Percentiles rank a stretch among this genome's conserved stretches.
Conservation (phyloP, 192 early-diverging fungal species). For the Backusella morwellensis region DNA sequence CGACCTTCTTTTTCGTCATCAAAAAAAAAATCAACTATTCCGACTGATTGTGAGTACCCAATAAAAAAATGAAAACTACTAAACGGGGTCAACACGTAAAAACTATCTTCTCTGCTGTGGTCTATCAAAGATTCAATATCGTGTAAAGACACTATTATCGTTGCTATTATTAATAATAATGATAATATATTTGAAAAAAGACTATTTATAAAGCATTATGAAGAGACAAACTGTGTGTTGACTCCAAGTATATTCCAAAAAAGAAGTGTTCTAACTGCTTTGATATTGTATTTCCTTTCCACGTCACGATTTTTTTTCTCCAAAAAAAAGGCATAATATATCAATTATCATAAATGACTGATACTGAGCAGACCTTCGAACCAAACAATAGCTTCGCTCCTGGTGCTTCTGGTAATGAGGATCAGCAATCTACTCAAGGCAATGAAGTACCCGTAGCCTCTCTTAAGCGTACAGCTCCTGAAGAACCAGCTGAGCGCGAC, state of each 20-base stretch:
- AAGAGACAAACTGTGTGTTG: not conserved
- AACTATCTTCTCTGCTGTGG: not conserved
- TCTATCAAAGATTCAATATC: not conserved
- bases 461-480: not conserved
- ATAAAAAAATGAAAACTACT: conserved; percentile 4
- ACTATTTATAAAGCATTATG: not conserved
- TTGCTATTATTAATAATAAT: not conserved
- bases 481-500: not conserved
- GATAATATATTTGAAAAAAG: not conserved
- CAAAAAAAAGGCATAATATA: not conserved
- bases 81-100: conserved; percentile 1
- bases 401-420: not conserved
- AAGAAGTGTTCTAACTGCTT: not conserved
- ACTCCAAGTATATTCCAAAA: not conserved
- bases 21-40: conserved; percentile 8
- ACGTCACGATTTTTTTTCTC: not conserved
- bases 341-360: not conserved
- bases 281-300: not conserved
- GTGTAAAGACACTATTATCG: not conserved
- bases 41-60: conserved; percentile 3
- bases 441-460: not conserved
- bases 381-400: not conserved
- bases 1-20: conserved; percentile 8
- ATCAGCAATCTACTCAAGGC: not conserved
- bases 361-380: not conserved